Conservation (phyloP, 2,329 filamentous ascomycete genomes). For the Calycina marina region DNA sequence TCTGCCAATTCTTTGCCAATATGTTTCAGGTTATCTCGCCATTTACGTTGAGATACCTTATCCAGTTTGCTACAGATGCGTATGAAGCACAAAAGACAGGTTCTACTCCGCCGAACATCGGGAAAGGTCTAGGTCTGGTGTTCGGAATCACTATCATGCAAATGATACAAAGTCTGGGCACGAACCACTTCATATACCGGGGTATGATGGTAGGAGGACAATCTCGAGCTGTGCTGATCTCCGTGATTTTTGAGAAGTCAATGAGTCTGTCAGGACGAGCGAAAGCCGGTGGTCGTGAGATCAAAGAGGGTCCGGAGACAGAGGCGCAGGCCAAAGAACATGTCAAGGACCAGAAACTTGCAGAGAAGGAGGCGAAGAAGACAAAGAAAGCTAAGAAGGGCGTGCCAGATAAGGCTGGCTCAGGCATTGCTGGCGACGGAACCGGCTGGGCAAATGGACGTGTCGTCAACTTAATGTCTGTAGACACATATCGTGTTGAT, state of each 20-base stretch:
- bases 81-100: conserved; percentile 45
- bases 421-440: conserved; percentile 50
- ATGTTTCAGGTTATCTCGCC: conserved; percentile 71
- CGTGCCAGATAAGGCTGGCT: conserved; percentile 25
- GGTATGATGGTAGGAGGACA: conserved; percentile 89
- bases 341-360: conserved; percentile 26
- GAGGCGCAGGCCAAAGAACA: conserved; percentile 30
- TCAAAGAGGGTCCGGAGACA: conserved; percentile 23
- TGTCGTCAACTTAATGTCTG: conserved; percentile 87
- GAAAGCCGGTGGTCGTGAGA: conserved; percentile 58
- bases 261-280: conserved; percentile 81
- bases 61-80: conserved; percentile 68
- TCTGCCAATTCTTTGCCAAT: conserved; percentile 58
- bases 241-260: conserved; percentile 80
- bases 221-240: conserved; percentile 65
- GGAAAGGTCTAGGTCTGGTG: conserved; percentile 66
- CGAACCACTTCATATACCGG: conserved; percentile 83
- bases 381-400: conserved; percentile 28
- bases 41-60: conserved; percentile 74
- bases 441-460: conserved; percentile 85
- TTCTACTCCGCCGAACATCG: conserved; percentile 49
- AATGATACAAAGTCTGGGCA: conserved; percentile 61
- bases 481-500: conserved; percentile 86
- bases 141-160: conserved; percentile 81
- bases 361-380: conserved; percentile 25